Percentiles rank a stretch among this genome's conserved stretches.
phyloP scores from a whole-genome alignment of 1,284 basidiomycete species.

The Apiotrichum montevideense region DNA sequence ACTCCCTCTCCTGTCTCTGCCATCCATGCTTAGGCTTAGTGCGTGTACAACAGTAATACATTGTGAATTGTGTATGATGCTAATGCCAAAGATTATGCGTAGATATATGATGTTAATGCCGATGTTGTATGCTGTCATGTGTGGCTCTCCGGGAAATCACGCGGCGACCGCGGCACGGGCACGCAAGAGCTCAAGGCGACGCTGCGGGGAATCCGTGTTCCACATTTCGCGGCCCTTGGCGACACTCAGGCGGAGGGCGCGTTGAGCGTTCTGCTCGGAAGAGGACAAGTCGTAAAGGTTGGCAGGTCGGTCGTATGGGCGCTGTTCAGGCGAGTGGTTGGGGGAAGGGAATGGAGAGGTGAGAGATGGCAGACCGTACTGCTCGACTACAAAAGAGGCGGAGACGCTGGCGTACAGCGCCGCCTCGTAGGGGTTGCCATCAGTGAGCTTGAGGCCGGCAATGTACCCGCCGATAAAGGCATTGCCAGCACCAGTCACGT shows the following conservation, averaged over 20 bases:
- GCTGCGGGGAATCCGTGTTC: conserved; percentile 31
- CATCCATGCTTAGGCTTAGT: neutral
- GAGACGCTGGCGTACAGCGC: conserved; percentile 36
- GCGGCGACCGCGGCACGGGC: neutral
- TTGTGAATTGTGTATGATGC: neutral
- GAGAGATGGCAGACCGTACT: conserved; percentile 31
- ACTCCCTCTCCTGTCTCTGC: neutral
- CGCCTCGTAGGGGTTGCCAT: conserved; percentile 35
- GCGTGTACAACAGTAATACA: neutral
- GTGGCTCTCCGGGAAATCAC: neutral
- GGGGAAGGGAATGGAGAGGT: neutral
- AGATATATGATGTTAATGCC: neutral
- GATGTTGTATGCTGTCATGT: neutral
- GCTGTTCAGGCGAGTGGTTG: neutral
- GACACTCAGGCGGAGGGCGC: neutral
- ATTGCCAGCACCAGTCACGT: conserved; percentile 43
- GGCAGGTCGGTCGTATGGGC: neutral
- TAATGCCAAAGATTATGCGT: neutral
- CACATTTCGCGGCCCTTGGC: conserved; percentile 20
- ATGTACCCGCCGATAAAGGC: conserved; percentile 41
- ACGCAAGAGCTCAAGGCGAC: conserved; percentile 15
- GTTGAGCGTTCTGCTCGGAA: neutral
- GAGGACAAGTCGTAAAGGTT: neutral
- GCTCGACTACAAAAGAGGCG: conserved; percentile 41
- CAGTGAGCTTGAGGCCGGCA: conserved; percentile 28